Evolutionary conservation across 2,329 filamentous ascomycete species (phyloP), one percentile per base, ranked within the genome.

Genomic region (Aspergillus thermomutatus): DNA sequence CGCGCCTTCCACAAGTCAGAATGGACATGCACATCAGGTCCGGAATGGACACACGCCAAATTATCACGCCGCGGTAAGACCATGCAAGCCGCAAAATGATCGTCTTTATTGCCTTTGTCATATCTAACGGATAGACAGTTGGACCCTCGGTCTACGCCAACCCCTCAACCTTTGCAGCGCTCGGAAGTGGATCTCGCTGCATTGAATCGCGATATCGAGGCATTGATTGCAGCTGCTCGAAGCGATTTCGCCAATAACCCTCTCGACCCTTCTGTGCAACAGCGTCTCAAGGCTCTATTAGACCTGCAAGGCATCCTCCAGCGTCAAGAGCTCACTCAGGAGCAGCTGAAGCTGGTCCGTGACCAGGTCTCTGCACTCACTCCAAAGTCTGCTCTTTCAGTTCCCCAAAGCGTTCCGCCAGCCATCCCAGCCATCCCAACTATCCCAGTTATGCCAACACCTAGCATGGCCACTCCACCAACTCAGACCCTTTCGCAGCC

Each of bases 281-380:
- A 85, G 69, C 90, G 89, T 76, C 80, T 96, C 69, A 90, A 91
- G 77, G 91, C 92, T 61, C 84, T 97, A 66, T 80, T 92, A 75
- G 90, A 94, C 74, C 83, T 97, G 62, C 91, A 96, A 78, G 86
- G 82, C 64, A 84, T 93, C 64, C 80, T 97, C 70, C 86, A 90
- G 73, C 87, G 82, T 65, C 89, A 91, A 74, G 87, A 87, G 70
- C 81, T 96, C 72, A 88, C 88, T 58, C 86, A 87, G 67, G 87
- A 92, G 69, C 90, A 96, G 78, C 83, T 96, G 71, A 86, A 89
- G 75, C 85, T 89, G 73, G 89, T 96, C 75, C 90, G 88, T 75
- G 87, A 88, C 72, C 91, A 94, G 83, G 87, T 97, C 75, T 86
- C 88, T 73, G 86, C 87, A 74, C 83, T 96, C 73, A 84, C 77